Evolutionary conservation across 805 yeast species (phyloP).

Genomic region (Wickerhamiella galacta): DNA sequence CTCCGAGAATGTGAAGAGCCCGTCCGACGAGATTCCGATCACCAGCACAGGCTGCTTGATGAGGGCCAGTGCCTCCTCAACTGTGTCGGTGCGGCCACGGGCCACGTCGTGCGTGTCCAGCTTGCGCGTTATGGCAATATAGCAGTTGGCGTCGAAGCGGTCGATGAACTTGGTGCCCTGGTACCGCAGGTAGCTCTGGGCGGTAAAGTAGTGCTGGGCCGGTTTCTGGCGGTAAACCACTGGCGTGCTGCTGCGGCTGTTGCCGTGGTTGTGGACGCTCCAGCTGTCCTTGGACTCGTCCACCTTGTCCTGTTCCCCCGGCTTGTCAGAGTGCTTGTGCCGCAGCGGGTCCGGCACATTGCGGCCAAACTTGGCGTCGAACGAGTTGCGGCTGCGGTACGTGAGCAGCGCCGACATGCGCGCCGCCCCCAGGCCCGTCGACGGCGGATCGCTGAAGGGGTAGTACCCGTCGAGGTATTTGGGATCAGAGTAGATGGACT

Average conservation of each 20-base stretch:
- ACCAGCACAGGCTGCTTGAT: conserved; percentile 63
- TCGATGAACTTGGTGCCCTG: conserved; percentile 83
- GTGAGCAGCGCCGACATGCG: conserved; percentile 93
- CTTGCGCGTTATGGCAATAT: conserved; percentile 83
- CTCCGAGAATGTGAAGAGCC: conserved; percentile 79
- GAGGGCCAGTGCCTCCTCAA: conserved; percentile 37
- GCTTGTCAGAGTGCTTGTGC: conserved; percentile 23
- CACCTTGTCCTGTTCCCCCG: conserved; percentile 15
- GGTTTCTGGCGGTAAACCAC: conserved; percentile 10
- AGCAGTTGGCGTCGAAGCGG: conserved; percentile 93
- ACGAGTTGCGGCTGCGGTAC: conserved; percentile 80
- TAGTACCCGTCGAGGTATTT: conserved; percentile 84
- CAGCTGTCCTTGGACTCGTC: conserved; percentile 44
- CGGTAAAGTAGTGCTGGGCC: conserved; percentile 61
- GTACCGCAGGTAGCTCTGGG: conserved; percentile 85
- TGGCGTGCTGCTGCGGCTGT: conserved; percentile 16
- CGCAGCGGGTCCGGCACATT: conserved; percentile 37
- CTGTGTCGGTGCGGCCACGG: conserved; percentile 43
- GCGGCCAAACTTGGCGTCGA: conserved; percentile 85
- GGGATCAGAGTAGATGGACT: conserved; percentile 89
- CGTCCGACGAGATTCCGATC: conserved; percentile 84
- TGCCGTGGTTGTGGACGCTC: conserved; percentile 82
- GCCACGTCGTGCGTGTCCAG: conserved; percentile 90
- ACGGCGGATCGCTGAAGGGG: conserved; percentile 60
- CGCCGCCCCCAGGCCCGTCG: conserved; percentile 82